These are phyloP conservation scores for Spinellus fusiger DNA, from an alignment of 192 early-diverging fungal species.

Conservation along the genomic window DNA sequence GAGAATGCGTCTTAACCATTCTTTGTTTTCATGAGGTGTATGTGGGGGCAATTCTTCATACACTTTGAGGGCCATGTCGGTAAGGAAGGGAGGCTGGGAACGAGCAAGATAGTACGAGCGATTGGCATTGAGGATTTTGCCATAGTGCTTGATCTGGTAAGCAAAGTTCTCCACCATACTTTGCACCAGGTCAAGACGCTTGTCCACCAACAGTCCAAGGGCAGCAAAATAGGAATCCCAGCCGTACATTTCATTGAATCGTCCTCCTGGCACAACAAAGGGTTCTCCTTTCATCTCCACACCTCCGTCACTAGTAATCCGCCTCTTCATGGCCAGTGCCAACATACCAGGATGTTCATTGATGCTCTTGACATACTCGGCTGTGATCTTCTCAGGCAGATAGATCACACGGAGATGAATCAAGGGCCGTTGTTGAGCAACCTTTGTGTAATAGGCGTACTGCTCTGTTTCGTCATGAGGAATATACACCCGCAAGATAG, in stretches of 20 bases:
- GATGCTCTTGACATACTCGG: slow-evolving; percentile 86
- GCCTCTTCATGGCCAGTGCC: slow-evolving; percentile 61
- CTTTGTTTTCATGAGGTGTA: slow-evolving; percentile 45
- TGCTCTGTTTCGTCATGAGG: slow-evolving; percentile 76
- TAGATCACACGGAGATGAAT: slow-evolving; percentile 72
- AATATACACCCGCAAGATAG: slow-evolving; percentile 86
- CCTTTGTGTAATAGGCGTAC: slow-evolving; percentile 72
- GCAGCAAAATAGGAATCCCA: slow-evolving; percentile 98
- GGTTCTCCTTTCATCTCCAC: slow-evolving; percentile 68
- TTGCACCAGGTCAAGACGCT: slow-evolving; percentile 76
- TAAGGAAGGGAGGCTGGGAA: slow-evolving; percentile 97
- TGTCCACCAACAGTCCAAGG: slow-evolving; percentile 82
- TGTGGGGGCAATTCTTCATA: slow-evolving; percentile 53
- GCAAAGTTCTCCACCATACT: slow-evolving; percentile 98
- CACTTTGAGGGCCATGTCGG: slow-evolving; percentile 91
- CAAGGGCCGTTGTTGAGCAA: slow-evolving; percentile 58
- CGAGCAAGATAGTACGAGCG: slow-evolving; percentile 94
- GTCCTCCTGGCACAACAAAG: slow-evolving; percentile 96
- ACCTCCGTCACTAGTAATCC: slow-evolving; percentile 26
- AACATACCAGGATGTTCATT: slow-evolving; percentile 89
- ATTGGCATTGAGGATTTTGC: slow-evolving; percentile 98
- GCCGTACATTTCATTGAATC: slow-evolving; percentile 99
- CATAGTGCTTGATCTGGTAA: slow-evolving; percentile 97
- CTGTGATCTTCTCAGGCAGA: slow-evolving; percentile 82
- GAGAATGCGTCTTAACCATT: slow-evolving; percentile 66